Base-by-base conservation (phyloP, 225 moss, liverwort and hornwort genomes). In the Anthoceros angustus region DNA sequence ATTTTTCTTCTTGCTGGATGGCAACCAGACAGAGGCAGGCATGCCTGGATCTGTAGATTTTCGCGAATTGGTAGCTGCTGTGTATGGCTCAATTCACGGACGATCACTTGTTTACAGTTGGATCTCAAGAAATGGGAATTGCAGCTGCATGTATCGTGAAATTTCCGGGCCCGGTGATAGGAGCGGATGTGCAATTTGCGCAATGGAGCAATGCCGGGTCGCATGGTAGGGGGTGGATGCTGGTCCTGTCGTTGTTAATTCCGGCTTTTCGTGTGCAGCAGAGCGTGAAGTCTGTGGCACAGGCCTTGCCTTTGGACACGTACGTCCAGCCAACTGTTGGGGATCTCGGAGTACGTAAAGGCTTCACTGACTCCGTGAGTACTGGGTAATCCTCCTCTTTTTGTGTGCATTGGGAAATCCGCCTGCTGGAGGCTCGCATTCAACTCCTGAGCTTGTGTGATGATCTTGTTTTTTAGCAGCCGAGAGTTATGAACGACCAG, bases 291-390 rank as follows among this genome's bases (percentile, higher is more conserved):
- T 7, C 55, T 12, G 16, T 55, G 23, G 55, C n/a, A 9, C 55
- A 55, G 55, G 55, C 12, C 5, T 55, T 55, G 55, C 55, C 55
- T 20, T 20, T 81, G 84, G 82, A 63, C 71, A 72, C 72, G 5
- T 71, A 63, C 50, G 79, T 79, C 4, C 65, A 75, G 50, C 77
- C 81, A 43, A 45, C 55, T 23, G 75, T 82, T 61, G 85, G 85
- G 14, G 85, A 85, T 70, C 70, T 82, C 39, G 85, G 85, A 64
- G 82, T 85, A 62, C 82, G 85, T 16, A 76, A 72, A 66, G 85
- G 85, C 6, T 85, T 85, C 72, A 82, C 77, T 46, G 85, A 85
- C 72, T 82, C 82, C 9, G 85, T 85, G 69, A 77, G 84, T 55
- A 55, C 23, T 55, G 55, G 32, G 55, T 55, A 55, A 55, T 55